Conservation (phyloP, 75 land plant genomes). For the Cupressus sempervirens region DNA sequence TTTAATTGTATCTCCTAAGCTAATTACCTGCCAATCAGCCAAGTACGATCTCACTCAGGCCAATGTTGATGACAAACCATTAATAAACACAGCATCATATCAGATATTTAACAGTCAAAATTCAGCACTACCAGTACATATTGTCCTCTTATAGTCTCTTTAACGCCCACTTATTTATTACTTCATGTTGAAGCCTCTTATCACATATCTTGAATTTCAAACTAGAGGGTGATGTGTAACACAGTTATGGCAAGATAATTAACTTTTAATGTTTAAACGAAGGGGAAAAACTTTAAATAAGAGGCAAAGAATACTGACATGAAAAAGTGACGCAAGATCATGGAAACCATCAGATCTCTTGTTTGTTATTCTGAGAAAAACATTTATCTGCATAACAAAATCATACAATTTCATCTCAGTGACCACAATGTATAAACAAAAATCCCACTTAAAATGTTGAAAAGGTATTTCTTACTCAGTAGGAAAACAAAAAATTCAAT, state of each 20-base stretch:
- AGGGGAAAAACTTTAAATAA: background rate
- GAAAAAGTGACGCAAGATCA: conserved; percentile 96
- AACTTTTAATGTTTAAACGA: background rate
- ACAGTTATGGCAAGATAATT: background rate
- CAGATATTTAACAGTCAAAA: background rate
- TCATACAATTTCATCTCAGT: background rate
- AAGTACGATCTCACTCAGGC: background rate
- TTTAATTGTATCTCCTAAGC: conserved; percentile 90
- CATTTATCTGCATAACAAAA: conserved; percentile 73
- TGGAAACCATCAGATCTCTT: conserved; percentile 97
- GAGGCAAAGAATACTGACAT: conserved; percentile 52
- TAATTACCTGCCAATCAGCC: conserved; percentile 61
- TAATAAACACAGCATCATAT: conserved; percentile 6
- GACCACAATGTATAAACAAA: background rate
- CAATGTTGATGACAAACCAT: background rate
- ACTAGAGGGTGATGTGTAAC: too few species aligned
- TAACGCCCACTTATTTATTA: background rate
- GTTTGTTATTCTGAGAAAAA: conserved; percentile 88
- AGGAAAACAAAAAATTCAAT: background rate
- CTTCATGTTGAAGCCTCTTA: background rate
- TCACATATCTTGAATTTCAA: background rate
- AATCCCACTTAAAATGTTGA: background rate
- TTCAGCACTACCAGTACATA: background rate
- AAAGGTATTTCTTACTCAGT: background rate
- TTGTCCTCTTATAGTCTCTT: background rate